These are phyloP conservation scores for Encephalitozoon cuniculi DNA, from an alignment of 371 early-diverging fungal species.

Conservation along the genomic window DNA sequence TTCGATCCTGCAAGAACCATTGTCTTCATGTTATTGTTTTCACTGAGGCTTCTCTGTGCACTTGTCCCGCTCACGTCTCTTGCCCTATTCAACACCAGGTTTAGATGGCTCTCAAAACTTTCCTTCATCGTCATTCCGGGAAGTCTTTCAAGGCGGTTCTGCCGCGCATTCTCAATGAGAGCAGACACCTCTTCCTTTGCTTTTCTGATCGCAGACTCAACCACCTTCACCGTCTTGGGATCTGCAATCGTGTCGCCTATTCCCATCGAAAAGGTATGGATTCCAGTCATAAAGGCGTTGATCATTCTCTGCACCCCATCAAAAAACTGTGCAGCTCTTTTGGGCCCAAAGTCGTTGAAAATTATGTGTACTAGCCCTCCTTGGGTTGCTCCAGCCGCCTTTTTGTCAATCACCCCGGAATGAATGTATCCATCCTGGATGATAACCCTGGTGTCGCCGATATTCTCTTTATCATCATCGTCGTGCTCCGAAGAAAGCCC, in stretches of 20 bases:
- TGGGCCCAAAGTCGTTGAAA: conserved; percentile 82
- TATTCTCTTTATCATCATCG: conserved; percentile 59
- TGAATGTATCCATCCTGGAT: conserved; percentile 85
- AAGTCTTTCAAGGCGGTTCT: conserved; percentile 71
- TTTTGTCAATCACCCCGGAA: conserved; percentile 88
- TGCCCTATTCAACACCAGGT: conserved; percentile 74
- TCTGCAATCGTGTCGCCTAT: conserved; percentile 97
- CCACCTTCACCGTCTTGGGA: conserved; percentile 70
- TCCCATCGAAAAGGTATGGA: conserved; percentile 84
- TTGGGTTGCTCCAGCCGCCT: conserved; percentile 80
- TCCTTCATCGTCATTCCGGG: conserved; percentile 94
- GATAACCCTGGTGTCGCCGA: conserved; percentile 63
- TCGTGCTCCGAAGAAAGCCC: conserved; percentile 70
- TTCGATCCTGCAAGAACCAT: conserved; percentile 97
- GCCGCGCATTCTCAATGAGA: conserved; percentile 74
- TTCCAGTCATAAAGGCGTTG: conserved; percentile 80
- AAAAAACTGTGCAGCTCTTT: conserved; percentile 78
- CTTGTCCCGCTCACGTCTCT: conserved; percentile 86
- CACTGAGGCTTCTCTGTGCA: conserved; percentile 75
- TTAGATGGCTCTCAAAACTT: conserved; percentile 85
- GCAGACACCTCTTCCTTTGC: conserved; percentile 76
- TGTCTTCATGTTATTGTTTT: conserved; percentile 88
- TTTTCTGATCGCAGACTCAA: conserved; percentile 71
- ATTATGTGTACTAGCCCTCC: conserved; percentile 89
- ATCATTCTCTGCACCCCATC: conserved; percentile 85